Base-by-base conservation (phyloP, 73 alveolate genomes). In the Paramecium sonneborni region DNA sequence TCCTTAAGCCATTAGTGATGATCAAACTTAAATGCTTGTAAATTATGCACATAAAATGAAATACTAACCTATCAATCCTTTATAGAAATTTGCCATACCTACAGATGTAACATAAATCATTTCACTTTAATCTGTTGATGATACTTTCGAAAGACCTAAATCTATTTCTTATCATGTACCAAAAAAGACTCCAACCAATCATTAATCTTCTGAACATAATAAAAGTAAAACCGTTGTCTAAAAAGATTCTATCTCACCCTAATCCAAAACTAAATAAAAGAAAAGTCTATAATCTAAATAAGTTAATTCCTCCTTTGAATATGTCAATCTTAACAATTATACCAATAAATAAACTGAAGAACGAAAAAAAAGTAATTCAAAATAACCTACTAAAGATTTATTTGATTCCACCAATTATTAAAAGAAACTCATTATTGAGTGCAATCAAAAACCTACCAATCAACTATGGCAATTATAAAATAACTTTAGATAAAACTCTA, bases 1-100 rank as follows among this genome's bases (percentile, higher is more conserved):
- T 18, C 90, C 90, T 0, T 20, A 79, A 79, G 90, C 90, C 28
- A 79, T 79, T 11, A 79, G 74, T 79, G 90, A 79, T 79, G 90
- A 79, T 18, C 28, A 79, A 79, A 79, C 90, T 3, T 79, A 79
- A 79, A 46, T 46, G 76, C 74, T 79, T 30, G 74, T 79, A 18
- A 79, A 79, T 44, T 79, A 79, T 79, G 90, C 90, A 9, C 72
- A 79, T 14, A 43, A 39, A 24, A 44, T 24, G 41, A 43, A 79
- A 46, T 79, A 79, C 55, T 8, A 43, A 24, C 41, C 90, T 5
- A 30, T 79, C 8, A 79, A 79, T 41, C 90, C 90, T n/a, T 14
- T 41, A 46, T 79, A 79, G n/a, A 79, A 79, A 46, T 79, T 79
- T 46, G 74, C 90, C 5, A 79, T 79, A 9, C 69, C 90, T 0